Percentiles rank a stretch among this genome's conserved stretches.
These are phyloP conservation scores for Cajanus cajan DNA, from an alignment of 306 rosid genomes.

Conservation along the genomic window DNA sequence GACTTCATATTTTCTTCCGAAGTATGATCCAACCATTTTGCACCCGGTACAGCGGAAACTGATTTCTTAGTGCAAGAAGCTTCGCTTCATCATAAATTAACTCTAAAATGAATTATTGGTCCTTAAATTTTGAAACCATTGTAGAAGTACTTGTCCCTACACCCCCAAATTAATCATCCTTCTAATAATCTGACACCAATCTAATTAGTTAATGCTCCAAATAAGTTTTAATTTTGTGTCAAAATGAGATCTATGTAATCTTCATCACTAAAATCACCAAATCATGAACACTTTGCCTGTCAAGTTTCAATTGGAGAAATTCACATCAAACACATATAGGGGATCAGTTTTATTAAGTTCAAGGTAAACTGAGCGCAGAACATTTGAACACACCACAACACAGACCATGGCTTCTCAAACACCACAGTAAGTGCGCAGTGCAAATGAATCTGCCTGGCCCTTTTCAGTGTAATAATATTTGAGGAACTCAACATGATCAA, in stretches of 20 bases:
- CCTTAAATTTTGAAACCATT: background rate
- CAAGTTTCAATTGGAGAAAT: constrained; percentile 7
- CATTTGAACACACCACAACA: background rate
- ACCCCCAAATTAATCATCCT: background rate
- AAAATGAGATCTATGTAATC: background rate
- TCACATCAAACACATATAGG: background rate
- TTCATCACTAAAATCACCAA: background rate
- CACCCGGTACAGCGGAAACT: too few relatives aligned
- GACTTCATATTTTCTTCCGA: too few relatives aligned
- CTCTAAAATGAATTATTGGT: too few relatives aligned
- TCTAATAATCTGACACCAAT: background rate
- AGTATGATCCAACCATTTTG: too few relatives aligned
- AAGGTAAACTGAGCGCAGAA: background rate
- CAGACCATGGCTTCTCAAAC: background rate
- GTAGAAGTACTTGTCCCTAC: background rate
- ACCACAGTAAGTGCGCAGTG: constrained; percentile 62
- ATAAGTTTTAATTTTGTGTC: background rate
- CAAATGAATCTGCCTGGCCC: constrained; percentile 45
- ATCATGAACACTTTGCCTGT: background rate
- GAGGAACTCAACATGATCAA: constrained; percentile 53
- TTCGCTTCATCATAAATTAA: too few relatives aligned
- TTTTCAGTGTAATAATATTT: constrained; percentile 39
- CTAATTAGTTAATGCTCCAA: background rate
- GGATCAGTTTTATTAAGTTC: background rate
- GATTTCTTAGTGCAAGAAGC: too few relatives aligned